These are phyloP conservation scores for Lipomyces sp. DNA, from an alignment of 805 yeast species.

Conservation along the genomic window DNA sequence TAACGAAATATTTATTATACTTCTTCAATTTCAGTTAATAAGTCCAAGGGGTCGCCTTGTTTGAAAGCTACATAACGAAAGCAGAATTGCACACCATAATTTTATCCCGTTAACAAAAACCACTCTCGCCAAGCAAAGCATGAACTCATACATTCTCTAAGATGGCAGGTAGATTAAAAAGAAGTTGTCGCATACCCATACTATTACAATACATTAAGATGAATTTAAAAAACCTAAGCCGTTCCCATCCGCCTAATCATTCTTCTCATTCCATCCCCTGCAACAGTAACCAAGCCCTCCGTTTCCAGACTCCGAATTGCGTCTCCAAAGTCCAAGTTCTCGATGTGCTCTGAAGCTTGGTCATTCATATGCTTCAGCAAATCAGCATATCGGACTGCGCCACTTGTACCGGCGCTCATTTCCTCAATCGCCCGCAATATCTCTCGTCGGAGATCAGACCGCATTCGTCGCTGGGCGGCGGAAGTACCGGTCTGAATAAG, in stretches of 20 bases:
- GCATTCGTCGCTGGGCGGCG: slow-evolving; percentile 76
- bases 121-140: background rate
- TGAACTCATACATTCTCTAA: background rate
- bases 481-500: slow-evolving; percentile 95
- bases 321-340: slow-evolving; percentile 70
- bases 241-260: slow-evolving; percentile 50
- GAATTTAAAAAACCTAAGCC: background rate
- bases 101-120: background rate
- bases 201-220: background rate
- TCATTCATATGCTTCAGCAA: slow-evolving; percentile 68
- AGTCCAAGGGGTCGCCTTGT: too few relatives aligned
- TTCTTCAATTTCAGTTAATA: too few relatives aligned
- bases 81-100: too few relatives aligned
- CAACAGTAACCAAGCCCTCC: slow-evolving; percentile 69
- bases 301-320: slow-evolving; percentile 68
- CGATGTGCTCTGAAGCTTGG: slow-evolving; percentile 65
- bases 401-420: slow-evolving; percentile 41
- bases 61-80: too few relatives aligned
- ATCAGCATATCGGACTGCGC: slow-evolving; percentile 61
- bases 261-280: slow-evolving; percentile 75
- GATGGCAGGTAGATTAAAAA: background rate
- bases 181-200: background rate
- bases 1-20: too few relatives aligned
- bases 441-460: slow-evolving; percentile 71
- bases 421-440: slow-evolving; percentile 58